Evolutionary conservation across 1,284 basidiomycete genomes (phyloP).

Genomic region (Austropuccinia psidii): DNA sequence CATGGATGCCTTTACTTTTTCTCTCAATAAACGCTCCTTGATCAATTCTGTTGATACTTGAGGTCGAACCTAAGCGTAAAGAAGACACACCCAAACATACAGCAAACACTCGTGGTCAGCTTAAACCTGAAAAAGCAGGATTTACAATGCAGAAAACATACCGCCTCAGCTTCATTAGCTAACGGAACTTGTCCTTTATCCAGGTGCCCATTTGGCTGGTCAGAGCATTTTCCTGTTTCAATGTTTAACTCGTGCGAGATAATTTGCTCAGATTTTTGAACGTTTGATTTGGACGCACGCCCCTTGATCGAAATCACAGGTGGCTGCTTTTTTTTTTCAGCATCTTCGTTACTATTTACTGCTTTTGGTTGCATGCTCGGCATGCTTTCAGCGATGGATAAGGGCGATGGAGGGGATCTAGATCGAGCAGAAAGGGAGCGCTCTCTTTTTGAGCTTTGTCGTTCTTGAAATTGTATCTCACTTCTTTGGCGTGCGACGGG

Average conservation of each 20-base stretch:
- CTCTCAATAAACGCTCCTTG: constrained; percentile 22
- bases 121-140: not conserved
- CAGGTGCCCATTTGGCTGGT: not conserved
- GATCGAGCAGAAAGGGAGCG: not conserved
- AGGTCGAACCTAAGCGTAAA: not conserved
- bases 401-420: not conserved
- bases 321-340: not conserved
- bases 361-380: no score
- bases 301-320: constrained; percentile 18
- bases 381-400: not conserved
- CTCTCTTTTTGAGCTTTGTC: not conserved
- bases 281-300: not conserved
- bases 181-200: not conserved
- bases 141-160: not conserved
- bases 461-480: not conserved
- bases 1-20: constrained; percentile 25
- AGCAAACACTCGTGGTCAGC: no score
- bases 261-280: not conserved
- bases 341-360: not conserved
- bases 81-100: not conserved
- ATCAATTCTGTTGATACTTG: not conserved
- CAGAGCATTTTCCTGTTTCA: not conserved
- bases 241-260: no score
- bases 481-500: not conserved
- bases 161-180: not conserved